Percentiles rank a stretch among this genome's conserved stretches.
phyloP scores from a whole-genome alignment of 192 early-diverging fungal genomes.

The Coemansia pectinata region DNA sequence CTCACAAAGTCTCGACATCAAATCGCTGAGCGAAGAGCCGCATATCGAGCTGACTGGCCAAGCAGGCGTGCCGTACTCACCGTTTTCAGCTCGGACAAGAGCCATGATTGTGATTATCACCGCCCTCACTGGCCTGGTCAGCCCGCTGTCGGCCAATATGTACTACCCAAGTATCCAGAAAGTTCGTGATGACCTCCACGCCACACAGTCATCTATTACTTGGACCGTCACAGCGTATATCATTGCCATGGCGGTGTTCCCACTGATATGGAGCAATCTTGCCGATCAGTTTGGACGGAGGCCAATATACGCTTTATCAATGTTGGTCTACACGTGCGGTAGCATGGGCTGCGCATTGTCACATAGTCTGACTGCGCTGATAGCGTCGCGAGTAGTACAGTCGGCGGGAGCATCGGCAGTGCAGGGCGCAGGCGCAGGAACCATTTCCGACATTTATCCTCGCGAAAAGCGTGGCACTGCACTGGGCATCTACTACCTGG shows the following conservation, averaged over 20 bases:
- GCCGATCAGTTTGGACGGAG: slow-evolving; percentile 58
- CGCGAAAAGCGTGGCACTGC: slow-evolving; percentile 57
- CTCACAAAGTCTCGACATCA: background rate
- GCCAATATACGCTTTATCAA: slow-evolving; percentile 43
- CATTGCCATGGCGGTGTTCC: slow-evolving; percentile 56
- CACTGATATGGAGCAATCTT: slow-evolving; percentile 58
- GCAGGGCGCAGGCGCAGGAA: slow-evolving; percentile 54
- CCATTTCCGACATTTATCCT: slow-evolving; percentile 59
- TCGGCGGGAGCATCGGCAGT: slow-evolving; percentile 55
- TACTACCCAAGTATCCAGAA: slow-evolving; percentile 51
- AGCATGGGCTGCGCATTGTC: slow-evolving; percentile 56
- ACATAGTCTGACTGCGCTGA: slow-evolving; percentile 27
- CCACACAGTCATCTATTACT: slow-evolving; percentile 38
- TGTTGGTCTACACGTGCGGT: slow-evolving; percentile 46
- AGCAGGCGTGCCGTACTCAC: slow-evolving; percentile 41
- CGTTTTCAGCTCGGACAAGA: slow-evolving; percentile 29
- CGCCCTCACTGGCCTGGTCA: slow-evolving; percentile 49
- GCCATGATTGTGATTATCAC: slow-evolving; percentile 44
- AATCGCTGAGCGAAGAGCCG: background rate
- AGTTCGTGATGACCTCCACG: slow-evolving; percentile 45
- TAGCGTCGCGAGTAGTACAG: slow-evolving; percentile 54
- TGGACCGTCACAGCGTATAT: slow-evolving; percentile 55
- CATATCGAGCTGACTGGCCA: background rate
- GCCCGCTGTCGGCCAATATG: slow-evolving; percentile 56
- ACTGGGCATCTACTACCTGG: slow-evolving; percentile 57